Base-by-base conservation (phyloP, 352 stramenopile species). In the Globisporangium lucens region DNA sequence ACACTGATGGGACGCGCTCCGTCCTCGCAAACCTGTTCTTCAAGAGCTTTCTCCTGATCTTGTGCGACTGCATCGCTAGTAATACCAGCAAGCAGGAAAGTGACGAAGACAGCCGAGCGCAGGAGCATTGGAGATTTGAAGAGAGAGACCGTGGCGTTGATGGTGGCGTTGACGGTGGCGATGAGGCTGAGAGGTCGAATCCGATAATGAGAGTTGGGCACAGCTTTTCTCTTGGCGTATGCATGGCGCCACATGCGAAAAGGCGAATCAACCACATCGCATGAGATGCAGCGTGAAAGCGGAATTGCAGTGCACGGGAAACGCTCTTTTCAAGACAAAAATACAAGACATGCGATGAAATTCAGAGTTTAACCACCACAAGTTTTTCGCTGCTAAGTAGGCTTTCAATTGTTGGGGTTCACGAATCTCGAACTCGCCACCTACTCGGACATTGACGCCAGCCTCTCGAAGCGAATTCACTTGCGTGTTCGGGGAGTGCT, bases 1-100 rank as follows among this genome's bases (percentile, higher is more conserved):
- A 67, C 61, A 24, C 61, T 67, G 47, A 63, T 63, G 33, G 35
- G 35, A 22, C 41, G 41, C 20, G 17, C 20, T 49, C 41, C 41
- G 41, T 36, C 57, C n/a, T 63, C 38, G 35, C 41, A 49, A 17
- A 17, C 15, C 22, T 49, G 8, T 15, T 49, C 15, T 49, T 22
- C 15, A 20, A 46, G 38, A 7, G 38, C 38, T 46, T 46, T 49
- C 15, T 49, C 41, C 17, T n/a, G 15, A 20, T 22, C 41, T 49
- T 49, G 41, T 17, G 57, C 35, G n/a, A 36, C 33, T 35, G 33
- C 22, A 36, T 63, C 24, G 2, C 10, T 24, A 35, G 17, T 52
- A 24, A 17, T 24, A n/a, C 29, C 29, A n/a, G 53, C 29, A 8
- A 60, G 29, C 29, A 60, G 29, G 22, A 33, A 36, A 13, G 57